A percentile compares a stretch with the other conserved stretches of the same genome.
Evolutionary conservation across 305 asterid species (phyloP).

Genomic region (Lippia alba): DNA sequence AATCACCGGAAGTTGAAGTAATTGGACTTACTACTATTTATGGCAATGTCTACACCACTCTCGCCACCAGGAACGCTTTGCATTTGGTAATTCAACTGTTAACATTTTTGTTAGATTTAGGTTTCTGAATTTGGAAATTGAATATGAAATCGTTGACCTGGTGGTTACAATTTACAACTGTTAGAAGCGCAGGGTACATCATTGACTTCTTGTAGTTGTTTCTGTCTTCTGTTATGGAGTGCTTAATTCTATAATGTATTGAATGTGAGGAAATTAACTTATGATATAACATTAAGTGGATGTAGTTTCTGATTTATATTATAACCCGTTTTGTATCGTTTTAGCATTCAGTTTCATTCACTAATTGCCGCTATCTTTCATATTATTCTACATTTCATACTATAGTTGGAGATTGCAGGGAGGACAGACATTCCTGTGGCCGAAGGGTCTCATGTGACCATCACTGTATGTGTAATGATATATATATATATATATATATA

Average conservation of each 20-base stretch:
- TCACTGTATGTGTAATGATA: conserved; percentile 65
- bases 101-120: not conserved
- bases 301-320: not conserved
- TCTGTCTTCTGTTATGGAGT: not conserved
- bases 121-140: conserved; percentile 1
- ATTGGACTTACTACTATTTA: conserved; percentile 92
- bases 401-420: conserved; percentile 93
- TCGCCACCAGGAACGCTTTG: conserved; percentile 95
- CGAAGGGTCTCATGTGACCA: conserved; percentile 96
- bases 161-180: conserved; percentile 8
- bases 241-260: conserved; percentile 10
- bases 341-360: not conserved
- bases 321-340: conserved; percentile 4
- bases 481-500: not conserved
- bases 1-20: conserved; percentile 91
- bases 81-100: conserved; percentile 65
- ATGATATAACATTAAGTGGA: too few species aligned
- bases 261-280: not conserved
- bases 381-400: conserved; percentile 24
- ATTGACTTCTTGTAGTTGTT: conserved; percentile 3
- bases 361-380: conserved; percentile 11
- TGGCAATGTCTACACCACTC: conserved; percentile 94
- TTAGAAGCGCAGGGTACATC: conserved; percentile 1
- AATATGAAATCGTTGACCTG: conserved; percentile 7
- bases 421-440: conserved; percentile 97